Conservation (phyloP, 805 yeast genomes). For the Sugiyamaella qingdaonensis region DNA sequence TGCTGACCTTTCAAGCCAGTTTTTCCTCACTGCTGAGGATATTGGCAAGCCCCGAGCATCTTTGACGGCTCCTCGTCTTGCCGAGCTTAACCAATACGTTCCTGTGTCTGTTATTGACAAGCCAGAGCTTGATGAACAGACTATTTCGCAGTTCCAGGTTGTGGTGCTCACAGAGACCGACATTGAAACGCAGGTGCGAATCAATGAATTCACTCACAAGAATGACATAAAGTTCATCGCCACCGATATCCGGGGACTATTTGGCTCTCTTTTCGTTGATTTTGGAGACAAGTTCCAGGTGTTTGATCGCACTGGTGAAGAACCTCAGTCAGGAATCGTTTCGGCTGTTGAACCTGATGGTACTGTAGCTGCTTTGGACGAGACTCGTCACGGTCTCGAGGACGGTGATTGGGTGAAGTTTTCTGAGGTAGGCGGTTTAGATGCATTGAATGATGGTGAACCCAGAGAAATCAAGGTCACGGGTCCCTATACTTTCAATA, state of each 20-base stretch:
- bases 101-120: slow-evolving; percentile 63
- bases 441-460: slow-evolving; percentile 65
- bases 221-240: slow-evolving; percentile 73
- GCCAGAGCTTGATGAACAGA: slow-evolving; percentile 49
- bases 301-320: slow-evolving; percentile 88
- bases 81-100: slow-evolving; percentile 86
- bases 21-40: slow-evolving; percentile 67
- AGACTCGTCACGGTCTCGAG: slow-evolving; percentile 86
- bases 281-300: slow-evolving; percentile 79
- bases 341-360: slow-evolving; percentile 86
- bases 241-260: slow-evolving; percentile 80
- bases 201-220: slow-evolving; percentile 71
- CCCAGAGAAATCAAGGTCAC: slow-evolving; percentile 74
- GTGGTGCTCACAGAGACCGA: slow-evolving; percentile 75
- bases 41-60: slow-evolving; percentile 75
- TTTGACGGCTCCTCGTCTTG: slow-evolving; percentile 61
- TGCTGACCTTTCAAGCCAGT: slow-evolving; percentile 82
- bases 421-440: slow-evolving; percentile 78
- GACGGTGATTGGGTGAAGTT: slow-evolving; percentile 90
- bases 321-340: slow-evolving; percentile 79
- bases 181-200: slow-evolving; percentile 66
- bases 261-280: slow-evolving; percentile 86
- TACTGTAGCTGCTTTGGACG: slow-evolving; percentile 89
- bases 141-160: slow-evolving; percentile 63
- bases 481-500: slow-evolving; percentile 92